Evolutionary conservation across 164 flowering plant genomes (phyloP), one percentile per base, ranked within the genome.

Genomic region (Macadamia integrifolia): DNA sequence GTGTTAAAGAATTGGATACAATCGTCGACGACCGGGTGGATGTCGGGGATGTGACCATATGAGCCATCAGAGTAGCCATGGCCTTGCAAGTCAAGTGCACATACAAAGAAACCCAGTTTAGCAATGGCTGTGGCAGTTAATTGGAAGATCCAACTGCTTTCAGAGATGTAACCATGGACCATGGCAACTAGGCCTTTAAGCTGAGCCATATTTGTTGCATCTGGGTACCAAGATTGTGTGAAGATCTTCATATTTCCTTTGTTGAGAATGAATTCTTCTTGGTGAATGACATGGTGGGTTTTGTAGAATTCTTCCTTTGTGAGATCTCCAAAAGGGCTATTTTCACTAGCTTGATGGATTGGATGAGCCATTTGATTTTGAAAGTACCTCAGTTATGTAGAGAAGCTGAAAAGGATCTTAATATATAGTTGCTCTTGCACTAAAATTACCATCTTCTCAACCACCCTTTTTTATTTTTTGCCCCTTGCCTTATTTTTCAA

Each of bases 1-100:
- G 70, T 61, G 60, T 77, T 80, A 69, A 83, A 83, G 64, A 30
- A 77, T 9, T 77, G 73, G 8, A 72, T 76, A 70, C 84, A 83
- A 57, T 80, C 86, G 1, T 64, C 58, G 1, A 83, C 60, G 4
- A 79, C 48, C 4, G 69, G 64, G 0, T 66, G 13, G 23, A 83
- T 71, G 31, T 75, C 69, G 1, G 86, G 79, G 43, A 83, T 76
- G 67, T 83, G 80, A 15, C 83, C 86, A 6, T 69, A 72, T 0
- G 69, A 46, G 40, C 86, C 86, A 0, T 83, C 78, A 0, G 86
- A 83, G 58, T 46, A 59, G 72, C 86, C 86, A 64, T 83, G 86
- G 73, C 86, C 86, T 58, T 77, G 86, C 11, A 80, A 75, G 74
- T 80, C 86, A 3, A 83, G 71, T 14, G 82, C 78, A 66, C 77